Evolutionary conservation across 2,329 filamentous ascomycete genomes (phyloP).

Genomic region (Nectriaceae sp.): DNA sequence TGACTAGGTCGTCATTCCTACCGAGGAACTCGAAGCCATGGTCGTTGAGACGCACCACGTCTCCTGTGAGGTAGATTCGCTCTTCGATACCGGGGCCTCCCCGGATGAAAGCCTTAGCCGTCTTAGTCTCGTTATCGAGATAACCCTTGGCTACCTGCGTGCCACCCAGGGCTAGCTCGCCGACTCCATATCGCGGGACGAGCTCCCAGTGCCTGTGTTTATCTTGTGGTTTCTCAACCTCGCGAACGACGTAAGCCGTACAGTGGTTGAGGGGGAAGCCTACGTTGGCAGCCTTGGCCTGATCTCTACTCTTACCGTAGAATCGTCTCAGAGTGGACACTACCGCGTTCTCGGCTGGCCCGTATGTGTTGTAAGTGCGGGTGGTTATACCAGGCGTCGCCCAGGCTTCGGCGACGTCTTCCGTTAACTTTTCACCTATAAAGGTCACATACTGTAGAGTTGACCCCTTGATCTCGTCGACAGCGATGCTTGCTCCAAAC

Average conservation of each 20-base stretch:
- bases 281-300: slow-evolving; percentile 25
- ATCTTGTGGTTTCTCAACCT: neutral
- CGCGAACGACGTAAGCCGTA: neutral
- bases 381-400: slow-evolving; percentile 14
- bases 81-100: slow-evolving; percentile 14
- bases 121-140: slow-evolving; percentile 18
- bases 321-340: slow-evolving; percentile 30
- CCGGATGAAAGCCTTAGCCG: slow-evolving; percentile 18
- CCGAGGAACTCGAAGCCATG: slow-evolving; percentile 23
- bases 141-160: slow-evolving; percentile 41
- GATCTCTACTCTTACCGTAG: slow-evolving; percentile 16
- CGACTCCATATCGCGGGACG: slow-evolving; percentile 56
- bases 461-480: slow-evolving; percentile 28
- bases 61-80: slow-evolving; percentile 36
- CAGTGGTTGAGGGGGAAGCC: slow-evolving; percentile 22
- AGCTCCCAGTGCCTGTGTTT: slow-evolving; percentile 26
- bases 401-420: slow-evolving; percentile 59
- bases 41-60: slow-evolving; percentile 31
- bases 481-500: slow-evolving; percentile 56
- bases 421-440: slow-evolving; percentile 62
- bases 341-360: slow-evolving; percentile 28
- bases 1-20: slow-evolving; percentile 24
- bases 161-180: slow-evolving; percentile 64
- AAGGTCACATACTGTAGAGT: slow-evolving; percentile 60
- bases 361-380: slow-evolving; percentile 28